phyloP scores from a whole-genome alignment of 805 yeast genomes.

The Cephaloascus fragrans region DNA sequence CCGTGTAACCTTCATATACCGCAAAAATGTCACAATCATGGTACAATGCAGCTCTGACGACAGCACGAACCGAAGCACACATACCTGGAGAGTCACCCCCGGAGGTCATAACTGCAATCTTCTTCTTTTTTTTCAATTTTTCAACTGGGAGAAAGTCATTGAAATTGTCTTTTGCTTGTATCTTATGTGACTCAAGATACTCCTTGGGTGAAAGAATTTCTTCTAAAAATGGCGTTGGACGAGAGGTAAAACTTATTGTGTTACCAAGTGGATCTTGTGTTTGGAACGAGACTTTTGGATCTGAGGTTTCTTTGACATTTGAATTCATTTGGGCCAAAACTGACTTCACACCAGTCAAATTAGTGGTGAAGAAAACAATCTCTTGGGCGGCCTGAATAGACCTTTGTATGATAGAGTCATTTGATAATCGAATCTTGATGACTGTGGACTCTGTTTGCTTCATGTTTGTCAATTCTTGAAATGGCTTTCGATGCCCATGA shows the following conservation, averaged over 20 bases:
- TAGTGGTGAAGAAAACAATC: conserved; percentile 30
- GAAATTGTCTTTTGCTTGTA: conserved; percentile 1
- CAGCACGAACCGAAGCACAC: conserved; percentile 94
- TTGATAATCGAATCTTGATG: conserved; percentile 34
- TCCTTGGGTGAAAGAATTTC: conserved; percentile 24
- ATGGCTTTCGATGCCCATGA: conserved; percentile 1
- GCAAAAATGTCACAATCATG: conserved; percentile 87
- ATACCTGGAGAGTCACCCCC: conserved; percentile 99
- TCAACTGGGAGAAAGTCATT: conserved; percentile 1
- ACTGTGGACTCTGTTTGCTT: conserved; percentile 8
- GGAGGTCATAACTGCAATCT: conserved; percentile 92
- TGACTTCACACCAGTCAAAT: conserved; percentile 14
- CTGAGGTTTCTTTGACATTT: conserved; percentile 6
- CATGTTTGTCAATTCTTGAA: background rate
- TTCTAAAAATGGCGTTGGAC: conserved; percentile 24
- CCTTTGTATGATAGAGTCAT: conserved; percentile 15
- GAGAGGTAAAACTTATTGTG: conserved; percentile 43
- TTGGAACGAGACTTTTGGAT: conserved; percentile 14
- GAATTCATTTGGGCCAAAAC: conserved; percentile 9
- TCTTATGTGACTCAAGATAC: conserved; percentile 11
- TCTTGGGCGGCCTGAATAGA: conserved; percentile 18
- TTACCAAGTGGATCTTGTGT: conserved; percentile 61
- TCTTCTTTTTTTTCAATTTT: conserved; percentile 20
- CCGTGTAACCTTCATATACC: conserved; percentile 90
- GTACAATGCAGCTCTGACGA: conserved; percentile 84